A percentile compares a stretch with the other conserved stretches of the same genome.
phyloP scores from a whole-genome alignment of 139 green algal genomes.

The Protoeuglena noctilucae region DNA sequence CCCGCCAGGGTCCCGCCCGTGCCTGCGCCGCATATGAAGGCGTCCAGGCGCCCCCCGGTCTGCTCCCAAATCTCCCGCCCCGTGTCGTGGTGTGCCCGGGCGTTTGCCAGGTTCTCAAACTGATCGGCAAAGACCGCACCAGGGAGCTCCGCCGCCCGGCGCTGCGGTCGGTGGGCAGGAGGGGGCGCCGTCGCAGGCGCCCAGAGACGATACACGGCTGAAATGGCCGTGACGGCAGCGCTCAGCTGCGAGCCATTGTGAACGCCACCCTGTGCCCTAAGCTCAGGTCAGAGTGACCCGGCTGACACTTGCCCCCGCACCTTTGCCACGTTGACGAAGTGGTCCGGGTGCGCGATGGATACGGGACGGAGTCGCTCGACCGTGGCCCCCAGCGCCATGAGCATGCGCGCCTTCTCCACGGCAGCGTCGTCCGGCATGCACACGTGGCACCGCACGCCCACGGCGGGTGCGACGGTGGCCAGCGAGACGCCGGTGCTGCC shows the following conservation, averaged over 20 bases:
- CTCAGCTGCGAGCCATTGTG: not conserved
- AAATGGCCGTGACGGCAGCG: not conserved
- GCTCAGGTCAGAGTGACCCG: not conserved
- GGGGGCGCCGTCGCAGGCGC: no score
- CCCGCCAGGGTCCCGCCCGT: constrained; percentile 89
- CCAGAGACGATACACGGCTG: not conserved
- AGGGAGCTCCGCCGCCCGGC: constrained; percentile 19
- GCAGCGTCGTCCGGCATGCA: constrained; percentile 84
- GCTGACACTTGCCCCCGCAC: constrained; percentile 12
- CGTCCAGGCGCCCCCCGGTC: constrained; percentile 49
- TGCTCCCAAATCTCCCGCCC: constrained; percentile 74
- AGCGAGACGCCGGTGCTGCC: constrained; percentile 23
- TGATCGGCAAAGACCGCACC: constrained; percentile 78
- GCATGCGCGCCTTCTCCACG: constrained; percentile 59
- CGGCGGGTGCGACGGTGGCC: constrained; percentile 25
- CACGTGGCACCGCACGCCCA: constrained; percentile 56
- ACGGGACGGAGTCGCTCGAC: constrained; percentile 72
- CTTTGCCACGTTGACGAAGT: constrained; percentile 92
- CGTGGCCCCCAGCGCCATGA: constrained; percentile 48
- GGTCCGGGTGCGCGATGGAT: constrained; percentile 77
- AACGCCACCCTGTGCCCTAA: no score
- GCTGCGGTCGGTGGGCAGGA: constrained; percentile 18
- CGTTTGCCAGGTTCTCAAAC: constrained; percentile 90
- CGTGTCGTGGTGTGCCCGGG: constrained; percentile 51
- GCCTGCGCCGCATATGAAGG: constrained; percentile 79